phyloP scores from a whole-genome alignment of 2,329 filamentous ascomycete genomes.

The Rhynchosporium graminicola region DNA sequence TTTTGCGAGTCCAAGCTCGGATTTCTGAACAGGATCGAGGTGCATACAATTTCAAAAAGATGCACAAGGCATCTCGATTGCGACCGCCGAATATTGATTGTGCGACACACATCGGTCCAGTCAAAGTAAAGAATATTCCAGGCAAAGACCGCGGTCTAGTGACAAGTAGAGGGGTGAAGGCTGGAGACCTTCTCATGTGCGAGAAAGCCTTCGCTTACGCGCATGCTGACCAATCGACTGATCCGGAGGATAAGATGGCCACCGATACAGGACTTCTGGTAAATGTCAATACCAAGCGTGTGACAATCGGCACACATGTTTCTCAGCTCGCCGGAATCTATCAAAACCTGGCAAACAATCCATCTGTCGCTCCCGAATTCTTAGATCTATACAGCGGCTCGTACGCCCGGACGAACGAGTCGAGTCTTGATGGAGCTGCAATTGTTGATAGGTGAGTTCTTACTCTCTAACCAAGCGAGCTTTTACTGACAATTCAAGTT shows the following conservation, averaged over 20 bases:
- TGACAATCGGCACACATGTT: constrained; percentile 17
- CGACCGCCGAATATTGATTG: constrained; percentile 48
- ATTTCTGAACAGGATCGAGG: constrained; percentile 45
- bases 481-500: constrained; percentile 47
- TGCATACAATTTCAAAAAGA: constrained; percentile 44
- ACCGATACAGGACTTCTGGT: constrained; percentile 8
- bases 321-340: constrained; percentile 30
- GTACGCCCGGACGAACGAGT: constrained; percentile 21
- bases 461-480: constrained; percentile 8
- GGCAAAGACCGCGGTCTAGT: constrained; percentile 53
- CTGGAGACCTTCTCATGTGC: constrained; percentile 54
- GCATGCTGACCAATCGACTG: constrained; percentile 1
- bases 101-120: constrained; percentile 48
- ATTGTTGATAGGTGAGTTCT: constrained; percentile 36
- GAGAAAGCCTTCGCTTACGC: constrained; percentile 53
- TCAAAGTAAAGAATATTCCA: constrained; percentile 45
- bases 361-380: constrained; percentile 40
- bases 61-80: constrained; percentile 41
- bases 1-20: constrained; percentile 29
- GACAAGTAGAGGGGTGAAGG: constrained; percentile 47
- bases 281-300: constrained; percentile 5
- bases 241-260: no score
- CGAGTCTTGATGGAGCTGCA: constrained; percentile 24
- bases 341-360: constrained; percentile 43
- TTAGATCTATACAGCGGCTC: constrained; percentile 37